These are phyloP conservation scores for Stachybotrys chlorohalonatus DNA, from an alignment of 2,329 filamentous ascomycete species.

Conservation along the genomic window DNA sequence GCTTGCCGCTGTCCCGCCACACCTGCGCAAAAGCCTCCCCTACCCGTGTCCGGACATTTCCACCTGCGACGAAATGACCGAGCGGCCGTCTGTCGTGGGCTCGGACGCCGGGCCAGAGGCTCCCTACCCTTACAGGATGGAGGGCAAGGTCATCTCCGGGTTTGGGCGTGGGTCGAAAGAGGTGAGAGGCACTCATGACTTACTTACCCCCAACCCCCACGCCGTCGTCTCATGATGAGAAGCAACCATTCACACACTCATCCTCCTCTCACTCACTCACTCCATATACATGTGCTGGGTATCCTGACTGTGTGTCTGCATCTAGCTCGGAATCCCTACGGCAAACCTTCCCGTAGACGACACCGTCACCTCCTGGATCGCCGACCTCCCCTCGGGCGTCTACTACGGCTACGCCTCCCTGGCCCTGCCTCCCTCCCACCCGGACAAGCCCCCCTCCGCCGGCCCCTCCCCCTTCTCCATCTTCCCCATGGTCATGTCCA, in stretches of 20 bases:
- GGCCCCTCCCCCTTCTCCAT: slow-evolving; percentile 30
- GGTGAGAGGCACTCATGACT: slow-evolving; percentile 33
- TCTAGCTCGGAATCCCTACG: slow-evolving; percentile 85
- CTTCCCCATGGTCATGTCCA: slow-evolving; percentile 85
- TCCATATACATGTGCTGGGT: neutral
- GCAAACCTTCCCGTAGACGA: slow-evolving; percentile 79
- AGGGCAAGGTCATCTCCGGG: slow-evolving; percentile 81
- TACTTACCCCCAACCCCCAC: neutral
- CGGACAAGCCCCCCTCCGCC: slow-evolving; percentile 21
- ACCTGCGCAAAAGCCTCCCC: too few species aligned
- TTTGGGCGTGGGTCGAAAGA: slow-evolving; percentile 93
- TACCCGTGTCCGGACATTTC: too few species aligned
- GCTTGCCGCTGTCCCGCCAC: too few species aligned
- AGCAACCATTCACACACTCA: neutral
- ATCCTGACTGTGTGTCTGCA: neutral
- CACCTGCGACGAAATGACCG: slow-evolving; percentile 13
- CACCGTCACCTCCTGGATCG: slow-evolving; percentile 50
- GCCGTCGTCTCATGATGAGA: neutral
- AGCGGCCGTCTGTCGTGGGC: slow-evolving; percentile 63
- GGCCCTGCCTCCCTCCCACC: slow-evolving; percentile 41
- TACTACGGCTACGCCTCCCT: slow-evolving; percentile 91
- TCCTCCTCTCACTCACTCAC: neutral
- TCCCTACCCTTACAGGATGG: slow-evolving; percentile 77
- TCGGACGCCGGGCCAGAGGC: slow-evolving; percentile 61
- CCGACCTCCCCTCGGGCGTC: slow-evolving; percentile 63